Evolutionary conservation across 2,329 filamentous ascomycete species (phyloP).

Genomic region (Neonectria punicea): DNA sequence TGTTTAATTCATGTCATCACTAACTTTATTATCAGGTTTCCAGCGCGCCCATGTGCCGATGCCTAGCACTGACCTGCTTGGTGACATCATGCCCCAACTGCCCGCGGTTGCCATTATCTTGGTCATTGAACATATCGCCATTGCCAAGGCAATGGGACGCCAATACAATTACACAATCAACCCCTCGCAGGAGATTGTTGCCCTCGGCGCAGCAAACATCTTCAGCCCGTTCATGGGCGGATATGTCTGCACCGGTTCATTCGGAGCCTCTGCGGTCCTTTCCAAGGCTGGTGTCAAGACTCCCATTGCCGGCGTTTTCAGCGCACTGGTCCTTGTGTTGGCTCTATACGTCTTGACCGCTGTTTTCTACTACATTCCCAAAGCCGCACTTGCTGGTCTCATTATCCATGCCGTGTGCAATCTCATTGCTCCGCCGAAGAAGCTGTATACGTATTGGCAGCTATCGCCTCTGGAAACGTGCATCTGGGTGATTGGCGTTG

Average conservation of each 20-base stretch:
- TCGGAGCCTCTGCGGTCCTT: conserved; percentile 80
- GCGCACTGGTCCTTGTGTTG: conserved; percentile 78
- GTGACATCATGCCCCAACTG: conserved; percentile 67
- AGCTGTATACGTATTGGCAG: conserved; percentile 81
- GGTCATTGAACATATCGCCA: conserved; percentile 85
- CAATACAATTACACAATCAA: conserved; percentile 83
- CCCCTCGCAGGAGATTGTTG: conserved; percentile 82
- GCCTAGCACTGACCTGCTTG: conserved; percentile 66
- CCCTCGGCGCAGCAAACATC: conserved; percentile 80
- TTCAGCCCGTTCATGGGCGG: conserved; percentile 78
- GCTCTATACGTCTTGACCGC: conserved; percentile 81
- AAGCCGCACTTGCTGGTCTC: conserved; percentile 74
- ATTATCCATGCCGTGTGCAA: conserved; percentile 88
- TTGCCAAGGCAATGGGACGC: conserved; percentile 83
- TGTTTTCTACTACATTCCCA: conserved; percentile 85
- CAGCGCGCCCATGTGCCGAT: conserved; percentile 69
- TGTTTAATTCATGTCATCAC: background rate
- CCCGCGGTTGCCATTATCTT: conserved; percentile 81
- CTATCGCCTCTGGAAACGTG: conserved; percentile 78
- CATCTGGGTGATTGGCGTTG: conserved; percentile 79
- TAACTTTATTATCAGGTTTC: conserved; percentile 61
- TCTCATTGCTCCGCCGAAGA: conserved; percentile 77
- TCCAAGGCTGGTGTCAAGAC: conserved; percentile 86
- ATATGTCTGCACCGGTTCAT: conserved; percentile 58
- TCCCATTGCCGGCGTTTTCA: conserved; percentile 81